Base-by-base conservation (phyloP, 2,329 filamentous ascomycete species). In the Cladophialophora yegresii region DNA sequence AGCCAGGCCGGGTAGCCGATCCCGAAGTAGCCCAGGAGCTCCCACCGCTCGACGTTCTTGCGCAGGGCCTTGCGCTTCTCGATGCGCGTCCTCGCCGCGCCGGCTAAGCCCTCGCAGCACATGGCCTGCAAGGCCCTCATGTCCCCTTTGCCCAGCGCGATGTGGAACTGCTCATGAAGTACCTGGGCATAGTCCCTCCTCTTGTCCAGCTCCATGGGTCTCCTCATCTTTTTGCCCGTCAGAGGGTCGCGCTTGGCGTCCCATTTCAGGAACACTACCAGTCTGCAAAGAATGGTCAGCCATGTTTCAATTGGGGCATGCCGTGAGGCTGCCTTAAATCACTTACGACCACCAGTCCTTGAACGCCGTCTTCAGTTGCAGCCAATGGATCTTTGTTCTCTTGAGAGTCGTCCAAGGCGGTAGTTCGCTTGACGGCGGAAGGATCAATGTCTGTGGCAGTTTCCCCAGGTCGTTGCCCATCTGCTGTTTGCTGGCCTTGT, bases 141-240 rank as follows among this genome's bases (percentile, higher is more conserved):
- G 51, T 81, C 78, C 62, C 73, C 75, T 23, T 67, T 69, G 26
- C 81, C 80, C 66, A 83, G 81, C 23, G 78, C 75, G 26, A 70
- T 75, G 71, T 83, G 83, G 77, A 84, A 80, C 28, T 72, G 66
- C 53, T 74, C 65, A 63, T 84, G 80, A n/a, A 83, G 72, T 69
- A 72, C 58, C 33, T 47, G 59, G 28, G 58, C 65, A 8, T 62
- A 59, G 36, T 45, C 28, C 13, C 45, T 33, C 54, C 62, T 55
- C 20, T 63, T 30, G 53, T 36, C 60, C 6, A 67, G 59, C 36
- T 64, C 62, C 26, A 66, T 23, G 45, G 62, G 61, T 12, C 59
- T 60, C 36, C 45, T 58, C 54, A 60, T 58, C 16, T 60, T 61
- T 54, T 63, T 66, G 4, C 54, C 51, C 22, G 66, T 68, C 6